Evolutionary conservation across 2,329 filamentous ascomycete genomes (phyloP).

Genomic region (Colletotrichum sp.): DNA sequence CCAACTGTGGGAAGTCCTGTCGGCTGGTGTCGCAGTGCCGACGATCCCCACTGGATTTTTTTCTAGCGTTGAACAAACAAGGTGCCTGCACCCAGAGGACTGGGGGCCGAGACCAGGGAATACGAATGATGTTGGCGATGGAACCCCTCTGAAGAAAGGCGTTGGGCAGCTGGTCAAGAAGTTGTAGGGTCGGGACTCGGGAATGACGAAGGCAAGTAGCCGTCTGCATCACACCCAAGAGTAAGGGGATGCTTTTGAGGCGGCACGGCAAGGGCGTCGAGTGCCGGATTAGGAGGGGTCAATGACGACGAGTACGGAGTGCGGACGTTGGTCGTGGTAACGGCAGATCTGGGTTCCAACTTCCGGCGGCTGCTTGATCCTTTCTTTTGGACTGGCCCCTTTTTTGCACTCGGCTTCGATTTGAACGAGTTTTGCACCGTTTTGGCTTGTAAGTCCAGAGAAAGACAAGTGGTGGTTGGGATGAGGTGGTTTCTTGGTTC

Average conservation of each 20-base stretch:
- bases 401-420: neutral
- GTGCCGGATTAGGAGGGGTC: neutral
- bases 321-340: neutral
- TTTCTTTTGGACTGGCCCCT: neutral
- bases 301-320: neutral
- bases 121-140: slow-evolving; percentile 23
- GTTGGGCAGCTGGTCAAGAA: neutral
- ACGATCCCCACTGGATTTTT: slow-evolving; percentile 17
- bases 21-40: slow-evolving; percentile 18
- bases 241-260: neutral
- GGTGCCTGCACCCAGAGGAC: slow-evolving; percentile 12
- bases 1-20: slow-evolving; percentile 9
- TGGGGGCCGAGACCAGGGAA: slow-evolving; percentile 16
- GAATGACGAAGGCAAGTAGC: slow-evolving; percentile 14
- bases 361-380: neutral
- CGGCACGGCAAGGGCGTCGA: neutral
- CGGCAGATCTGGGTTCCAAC: neutral
- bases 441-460: neutral
- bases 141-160: neutral
- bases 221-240: slow-evolving; percentile 1
- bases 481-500: slow-evolving; percentile 9
- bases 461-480: neutral
- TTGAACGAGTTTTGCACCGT: neutral
- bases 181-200: neutral
- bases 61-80: slow-evolving; percentile 21